These are phyloP conservation scores for Colletotrichum incanum DNA, from an alignment of 2,329 filamentous ascomycete genomes.

Conservation along the genomic window DNA sequence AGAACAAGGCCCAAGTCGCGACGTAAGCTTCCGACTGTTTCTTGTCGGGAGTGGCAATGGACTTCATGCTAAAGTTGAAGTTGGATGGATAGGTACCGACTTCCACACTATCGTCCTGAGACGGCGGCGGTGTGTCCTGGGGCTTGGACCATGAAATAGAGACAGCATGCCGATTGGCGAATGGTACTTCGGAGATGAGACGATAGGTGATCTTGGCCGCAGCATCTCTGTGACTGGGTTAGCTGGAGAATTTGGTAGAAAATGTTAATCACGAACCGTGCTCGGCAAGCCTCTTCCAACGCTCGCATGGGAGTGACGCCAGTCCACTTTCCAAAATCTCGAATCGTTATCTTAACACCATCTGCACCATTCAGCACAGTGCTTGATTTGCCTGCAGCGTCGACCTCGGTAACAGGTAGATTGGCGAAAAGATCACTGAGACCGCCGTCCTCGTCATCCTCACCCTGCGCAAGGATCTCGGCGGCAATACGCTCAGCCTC, in stretches of 20 bases:
- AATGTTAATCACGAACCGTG: conserved; percentile 68
- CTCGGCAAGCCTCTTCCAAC: conserved; percentile 89
- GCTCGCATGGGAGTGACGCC: conserved; percentile 83
- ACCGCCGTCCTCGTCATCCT: conserved; percentile 69
- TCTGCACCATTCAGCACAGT: conserved; percentile 69
- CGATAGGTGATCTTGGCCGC: conserved; percentile 77
- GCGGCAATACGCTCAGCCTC: conserved; percentile 73
- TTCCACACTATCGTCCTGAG: conserved; percentile 57
- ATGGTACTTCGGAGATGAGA: conserved; percentile 80
- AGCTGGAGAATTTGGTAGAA: neutral
- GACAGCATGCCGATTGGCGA: conserved; percentile 82
- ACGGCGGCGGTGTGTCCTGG: conserved; percentile 66
- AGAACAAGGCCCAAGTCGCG: conserved; percentile 85
- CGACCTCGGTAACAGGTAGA: conserved; percentile 73
- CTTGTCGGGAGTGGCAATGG: conserved; percentile 79
- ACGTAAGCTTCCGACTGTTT: conserved; percentile 91
- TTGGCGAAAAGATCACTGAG: conserved; percentile 72
- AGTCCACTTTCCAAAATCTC: conserved; percentile 88
- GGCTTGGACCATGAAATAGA: conserved; percentile 85
- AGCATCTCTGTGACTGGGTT: conserved; percentile 71
- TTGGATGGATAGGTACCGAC: conserved; percentile 63
- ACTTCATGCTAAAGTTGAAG: conserved; percentile 81
- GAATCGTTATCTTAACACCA: conserved; percentile 73
- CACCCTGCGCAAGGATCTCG: conserved; percentile 70
- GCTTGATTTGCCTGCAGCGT: conserved; percentile 71